Percentiles rank a stretch among this genome's conserved stretches.
phyloP scores from a whole-genome alignment of 345 rosid species.

The Moricandia arvensis region DNA sequence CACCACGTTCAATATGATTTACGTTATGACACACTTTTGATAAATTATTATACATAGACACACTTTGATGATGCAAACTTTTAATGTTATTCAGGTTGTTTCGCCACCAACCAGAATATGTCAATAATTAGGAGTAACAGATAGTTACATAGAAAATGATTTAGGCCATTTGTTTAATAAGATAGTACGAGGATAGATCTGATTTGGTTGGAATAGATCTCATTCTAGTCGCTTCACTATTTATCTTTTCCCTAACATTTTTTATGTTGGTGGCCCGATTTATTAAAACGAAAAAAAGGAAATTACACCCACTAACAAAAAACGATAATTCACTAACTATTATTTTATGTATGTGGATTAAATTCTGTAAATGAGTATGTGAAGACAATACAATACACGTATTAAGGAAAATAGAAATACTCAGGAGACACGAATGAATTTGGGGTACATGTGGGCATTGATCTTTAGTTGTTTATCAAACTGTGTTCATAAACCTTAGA shows the following conservation, averaged over 20 bases:
- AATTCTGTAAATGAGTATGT: neutral
- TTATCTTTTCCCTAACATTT: neutral
- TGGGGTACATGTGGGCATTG: neutral
- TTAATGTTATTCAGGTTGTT: neutral
- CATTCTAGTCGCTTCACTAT: neutral
- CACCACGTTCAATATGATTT: neutral
- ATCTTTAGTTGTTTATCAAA: neutral
- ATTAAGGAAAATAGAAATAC: neutral
- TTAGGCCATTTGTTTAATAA: neutral
- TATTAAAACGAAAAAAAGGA: neutral
- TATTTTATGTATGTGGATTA: neutral
- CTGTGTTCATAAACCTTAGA: neutral
- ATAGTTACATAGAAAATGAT: neutral
- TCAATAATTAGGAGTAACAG: neutral
- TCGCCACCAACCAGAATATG: neutral
- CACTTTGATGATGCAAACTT: neutral
- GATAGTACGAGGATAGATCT: neutral
- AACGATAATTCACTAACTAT: no score
- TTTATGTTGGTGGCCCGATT: neutral
- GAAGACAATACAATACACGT: neutral
- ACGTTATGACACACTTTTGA: neutral
- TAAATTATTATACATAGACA: neutral
- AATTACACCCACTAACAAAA: no score
- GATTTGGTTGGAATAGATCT: neutral
- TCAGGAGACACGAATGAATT: neutral